Conservation (phyloP, 140 eudicot genomes). For the Erigeron philadelphicus region DNA sequence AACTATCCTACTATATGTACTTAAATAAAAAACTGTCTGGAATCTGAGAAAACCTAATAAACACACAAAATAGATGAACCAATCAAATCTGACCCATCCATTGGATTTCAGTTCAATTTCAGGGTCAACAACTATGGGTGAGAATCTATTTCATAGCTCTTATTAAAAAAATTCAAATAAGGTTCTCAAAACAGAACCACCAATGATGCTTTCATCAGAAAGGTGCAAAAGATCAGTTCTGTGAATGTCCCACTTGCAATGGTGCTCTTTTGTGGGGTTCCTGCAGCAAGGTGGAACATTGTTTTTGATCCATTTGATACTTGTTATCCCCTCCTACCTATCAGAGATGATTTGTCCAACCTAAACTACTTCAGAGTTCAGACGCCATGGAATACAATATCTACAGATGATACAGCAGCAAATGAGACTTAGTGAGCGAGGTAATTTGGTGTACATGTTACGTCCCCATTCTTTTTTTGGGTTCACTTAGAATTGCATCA, state of each 20-base stretch:
- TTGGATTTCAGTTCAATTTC: neutral
- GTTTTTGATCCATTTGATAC: constrained; percentile 18
- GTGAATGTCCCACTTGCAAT: constrained; percentile 22
- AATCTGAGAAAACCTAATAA: neutral
- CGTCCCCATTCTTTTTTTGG: neutral
- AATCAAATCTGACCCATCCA: neutral
- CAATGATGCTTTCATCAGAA: neutral
- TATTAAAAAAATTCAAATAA: neutral
- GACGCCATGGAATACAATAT: neutral
- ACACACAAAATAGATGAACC: neutral
- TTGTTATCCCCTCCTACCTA: neutral
- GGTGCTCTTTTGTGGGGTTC: neutral
- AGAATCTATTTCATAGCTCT: neutral
- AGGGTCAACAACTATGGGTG: neutral
- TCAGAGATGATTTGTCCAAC: neutral
- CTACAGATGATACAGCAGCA: neutral
- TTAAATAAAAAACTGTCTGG: neutral
- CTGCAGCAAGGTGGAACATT: neutral
- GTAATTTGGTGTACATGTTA: neutral
- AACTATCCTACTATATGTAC: too few relatives aligned
- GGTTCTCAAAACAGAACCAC: neutral
- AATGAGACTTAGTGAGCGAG: neutral
- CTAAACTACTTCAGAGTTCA: neutral
- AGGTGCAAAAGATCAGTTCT: constrained; percentile 14
- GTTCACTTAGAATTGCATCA: neutral